Percentiles rank a stretch among this genome's conserved stretches.
These are phyloP conservation scores for Pseudozyma flocculosa DNA, from an alignment of 1,284 basidiomycete genomes.

Conservation along the genomic window DNA sequence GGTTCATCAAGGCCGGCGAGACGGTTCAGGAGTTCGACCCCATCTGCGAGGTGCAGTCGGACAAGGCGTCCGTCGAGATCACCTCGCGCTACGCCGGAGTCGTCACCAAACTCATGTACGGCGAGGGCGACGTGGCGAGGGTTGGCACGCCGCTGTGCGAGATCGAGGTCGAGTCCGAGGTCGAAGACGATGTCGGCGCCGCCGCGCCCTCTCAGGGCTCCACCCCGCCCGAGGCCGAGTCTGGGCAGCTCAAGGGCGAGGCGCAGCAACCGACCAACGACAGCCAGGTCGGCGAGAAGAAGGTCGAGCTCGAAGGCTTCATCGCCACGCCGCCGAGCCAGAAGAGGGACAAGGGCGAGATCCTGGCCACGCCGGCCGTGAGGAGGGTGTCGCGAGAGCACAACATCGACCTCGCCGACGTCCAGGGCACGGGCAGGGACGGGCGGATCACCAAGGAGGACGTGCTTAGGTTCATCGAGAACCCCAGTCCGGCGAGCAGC, in stretches of 20 bases:
- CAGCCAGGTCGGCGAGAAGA: conserved; percentile 4
- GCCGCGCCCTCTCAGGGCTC: neutral
- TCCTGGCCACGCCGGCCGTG: conserved; percentile 71
- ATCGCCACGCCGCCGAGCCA: conserved; percentile 9
- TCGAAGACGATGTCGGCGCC: conserved; percentile 20
- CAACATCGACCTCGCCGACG: conserved; percentile 63
- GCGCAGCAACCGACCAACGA: conserved; percentile 8
- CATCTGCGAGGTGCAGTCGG: conserved; percentile 88
- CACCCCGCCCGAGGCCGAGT: neutral
- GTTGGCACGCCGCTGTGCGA: conserved; percentile 80
- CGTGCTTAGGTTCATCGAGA: conserved; percentile 58
- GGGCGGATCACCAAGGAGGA: conserved; percentile 77
- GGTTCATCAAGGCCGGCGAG: conserved; percentile 68
- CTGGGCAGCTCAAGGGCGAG: conserved; percentile 1
- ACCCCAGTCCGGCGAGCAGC: conserved; percentile 1
- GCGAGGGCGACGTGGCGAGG: conserved; percentile 81
- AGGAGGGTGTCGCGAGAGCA: conserved; percentile 73
- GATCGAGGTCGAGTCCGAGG: conserved; percentile 74
- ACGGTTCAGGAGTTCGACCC: conserved; percentile 76
- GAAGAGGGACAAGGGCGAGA: conserved; percentile 18
- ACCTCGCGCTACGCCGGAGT: conserved; percentile 83
- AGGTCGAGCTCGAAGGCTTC: conserved; percentile 25
- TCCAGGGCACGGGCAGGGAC: conserved; percentile 72
- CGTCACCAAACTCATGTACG: conserved; percentile 71
- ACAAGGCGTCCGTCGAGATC: conserved; percentile 92